Evolutionary conservation across 495 filamentous ascomycete genomes (phyloP).

Genomic region (Aspergillus coremiiformis): DNA sequence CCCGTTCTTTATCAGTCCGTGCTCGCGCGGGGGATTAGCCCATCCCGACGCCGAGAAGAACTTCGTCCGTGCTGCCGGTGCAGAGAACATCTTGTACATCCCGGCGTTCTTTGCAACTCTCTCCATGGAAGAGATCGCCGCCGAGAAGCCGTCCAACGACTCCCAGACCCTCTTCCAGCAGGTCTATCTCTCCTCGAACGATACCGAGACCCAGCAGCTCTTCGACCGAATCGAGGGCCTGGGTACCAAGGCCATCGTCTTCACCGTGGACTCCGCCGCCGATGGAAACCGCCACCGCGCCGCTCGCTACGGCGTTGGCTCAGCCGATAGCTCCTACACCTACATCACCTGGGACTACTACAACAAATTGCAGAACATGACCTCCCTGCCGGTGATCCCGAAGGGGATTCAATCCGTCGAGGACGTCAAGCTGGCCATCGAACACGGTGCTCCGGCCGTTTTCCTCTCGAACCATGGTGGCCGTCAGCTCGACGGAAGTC

Average conservation of each 20-base stretch:
- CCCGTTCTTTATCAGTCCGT: constrained; percentile 38
- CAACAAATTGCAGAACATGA: constrained; percentile 23
- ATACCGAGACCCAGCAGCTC: constrained; percentile 21
- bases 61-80: constrained; percentile 26
- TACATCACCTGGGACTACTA: constrained; percentile 6
- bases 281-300: constrained; percentile 33
- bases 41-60: constrained; percentile 28
- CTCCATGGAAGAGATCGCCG: constrained; percentile 8
- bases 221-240: constrained; percentile 24
- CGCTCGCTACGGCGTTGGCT: constrained; percentile 16
- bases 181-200: constrained; percentile 32
- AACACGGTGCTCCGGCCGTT: constrained; percentile 11
- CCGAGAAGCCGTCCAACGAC: constrained; percentile 6
- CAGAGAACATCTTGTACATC: constrained; percentile 30
- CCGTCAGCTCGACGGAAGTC: constrained; percentile 15
- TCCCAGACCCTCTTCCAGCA: constrained; percentile 26
- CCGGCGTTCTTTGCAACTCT: constrained; percentile 5
- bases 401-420: constrained; percentile 40
- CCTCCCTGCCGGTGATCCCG: constrained; percentile 29
- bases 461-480: constrained; percentile 18
- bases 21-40: constrained; percentile 28
- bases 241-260: constrained; percentile 33
- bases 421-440: constrained; percentile 30
- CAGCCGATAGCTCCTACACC: constrained; percentile 2
- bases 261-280: constrained; percentile 33